Evolutionary conservation across 768 basidiomycete genomes (phyloP).

Genomic region (Panaeolus papilionaceus): DNA sequence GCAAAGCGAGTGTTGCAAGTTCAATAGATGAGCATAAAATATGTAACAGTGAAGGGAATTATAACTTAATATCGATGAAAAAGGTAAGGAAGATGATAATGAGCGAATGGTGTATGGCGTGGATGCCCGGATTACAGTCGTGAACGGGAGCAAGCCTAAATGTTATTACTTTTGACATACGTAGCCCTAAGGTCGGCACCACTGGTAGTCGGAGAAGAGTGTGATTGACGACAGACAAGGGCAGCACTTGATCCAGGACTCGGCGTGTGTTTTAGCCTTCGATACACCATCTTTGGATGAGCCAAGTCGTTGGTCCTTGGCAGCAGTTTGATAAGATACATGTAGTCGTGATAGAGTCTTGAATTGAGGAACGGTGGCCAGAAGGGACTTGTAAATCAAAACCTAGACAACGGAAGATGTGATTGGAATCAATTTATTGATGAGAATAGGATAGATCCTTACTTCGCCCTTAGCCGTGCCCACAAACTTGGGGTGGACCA

Average conservation of each 20-base stretch:
- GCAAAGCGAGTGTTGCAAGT: not conserved
- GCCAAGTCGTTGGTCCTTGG: constrained; percentile 13
- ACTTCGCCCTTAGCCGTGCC: constrained; percentile 42
- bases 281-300: constrained; percentile 16
- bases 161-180: not conserved
- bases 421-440: not conserved
- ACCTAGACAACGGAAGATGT: constrained; percentile 24
- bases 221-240: constrained; percentile 32
- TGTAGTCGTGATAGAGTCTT: constrained; percentile 38
- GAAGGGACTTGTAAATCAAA: constrained; percentile 47
- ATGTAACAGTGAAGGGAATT: not conserved
- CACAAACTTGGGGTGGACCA: constrained; percentile 28
- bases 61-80: not conserved
- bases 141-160: not conserved
- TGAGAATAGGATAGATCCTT: constrained; percentile 20
- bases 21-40: not conserved
- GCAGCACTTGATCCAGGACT: constrained; percentile 32
- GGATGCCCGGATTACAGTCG: not conserved
- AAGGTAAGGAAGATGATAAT: not conserved
- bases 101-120: not conserved
- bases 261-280: constrained; percentile 25
- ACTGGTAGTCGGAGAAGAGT: constrained; percentile 37
- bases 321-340: constrained; percentile 24
- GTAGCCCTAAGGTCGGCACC: not conserved
- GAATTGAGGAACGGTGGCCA: constrained; percentile 46